These are phyloP conservation scores for Fomitopsis palustris DNA, from an alignment of 1,284 basidiomycete genomes.

Conservation along the genomic window DNA sequence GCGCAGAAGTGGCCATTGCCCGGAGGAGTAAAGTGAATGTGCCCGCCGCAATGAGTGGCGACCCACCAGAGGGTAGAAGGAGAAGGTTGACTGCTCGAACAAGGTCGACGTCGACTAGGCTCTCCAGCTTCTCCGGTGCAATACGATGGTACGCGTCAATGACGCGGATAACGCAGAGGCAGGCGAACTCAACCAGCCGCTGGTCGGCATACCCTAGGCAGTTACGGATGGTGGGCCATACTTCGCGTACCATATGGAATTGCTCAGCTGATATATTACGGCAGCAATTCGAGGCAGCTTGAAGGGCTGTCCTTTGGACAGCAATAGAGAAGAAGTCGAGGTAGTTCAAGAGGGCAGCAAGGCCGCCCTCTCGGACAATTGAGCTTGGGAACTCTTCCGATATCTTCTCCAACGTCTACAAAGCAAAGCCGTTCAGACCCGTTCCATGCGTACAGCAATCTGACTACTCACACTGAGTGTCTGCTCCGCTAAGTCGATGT, in stretches of 20 bases:
- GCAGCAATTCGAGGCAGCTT: slow-evolving; percentile 94
- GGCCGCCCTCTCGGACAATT: slow-evolving; percentile 91
- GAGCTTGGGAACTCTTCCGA: slow-evolving; percentile 93
- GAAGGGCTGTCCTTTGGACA: slow-evolving; percentile 93
- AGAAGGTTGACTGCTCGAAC: slow-evolving; percentile 83
- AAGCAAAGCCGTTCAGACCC: slow-evolving; percentile 19
- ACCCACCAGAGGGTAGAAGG: slow-evolving; percentile 83
- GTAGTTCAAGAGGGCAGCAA: slow-evolving; percentile 87
- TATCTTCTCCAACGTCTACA: slow-evolving; percentile 93
- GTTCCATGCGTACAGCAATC: slow-evolving; percentile 3
- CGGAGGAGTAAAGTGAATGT: slow-evolving; percentile 90
- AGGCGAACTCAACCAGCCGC: slow-evolving; percentile 90
- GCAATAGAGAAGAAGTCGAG: slow-evolving; percentile 97
- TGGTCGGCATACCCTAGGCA: slow-evolving; percentile 90
- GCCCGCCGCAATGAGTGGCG: slow-evolving; percentile 76
- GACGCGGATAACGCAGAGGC: slow-evolving; percentile 88
- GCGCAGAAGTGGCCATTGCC: slow-evolving; percentile 81
- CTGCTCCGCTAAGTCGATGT: slow-evolving; percentile 95
- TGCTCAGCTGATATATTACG: slow-evolving; percentile 85
- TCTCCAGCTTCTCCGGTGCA: slow-evolving; percentile 81
- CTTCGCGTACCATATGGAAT: slow-evolving; percentile 83
- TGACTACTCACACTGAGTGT: slow-evolving; percentile 80
- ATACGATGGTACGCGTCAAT: slow-evolving; percentile 88
- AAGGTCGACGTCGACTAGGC: slow-evolving; percentile 78
- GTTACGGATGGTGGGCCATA: slow-evolving; percentile 90